These are phyloP conservation scores for Aspergillus wentii DNA, from an alignment of 495 filamentous ascomycete genomes.

Conservation along the genomic window DNA sequence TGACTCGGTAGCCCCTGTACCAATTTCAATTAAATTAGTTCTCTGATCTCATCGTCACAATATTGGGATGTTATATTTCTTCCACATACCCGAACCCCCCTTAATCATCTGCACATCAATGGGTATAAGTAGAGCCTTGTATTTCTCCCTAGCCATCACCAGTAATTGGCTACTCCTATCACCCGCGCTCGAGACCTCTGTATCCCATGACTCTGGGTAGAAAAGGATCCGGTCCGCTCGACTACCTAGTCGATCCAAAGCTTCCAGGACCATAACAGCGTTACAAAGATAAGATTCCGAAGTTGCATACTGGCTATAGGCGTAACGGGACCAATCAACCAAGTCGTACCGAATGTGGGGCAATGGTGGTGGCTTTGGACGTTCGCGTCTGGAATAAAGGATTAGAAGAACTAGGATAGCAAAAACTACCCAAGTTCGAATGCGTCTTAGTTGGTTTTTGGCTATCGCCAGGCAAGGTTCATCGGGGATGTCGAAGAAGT, in stretches of 20 bases:
- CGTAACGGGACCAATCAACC: conserved; percentile 58
- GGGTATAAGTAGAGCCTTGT: conserved; percentile 56
- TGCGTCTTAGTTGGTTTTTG: conserved; percentile 32
- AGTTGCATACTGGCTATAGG: conserved; percentile 71
- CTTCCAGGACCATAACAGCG: conserved; percentile 69
- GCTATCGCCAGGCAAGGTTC: conserved; percentile 25
- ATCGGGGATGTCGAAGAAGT: conserved; percentile 42
- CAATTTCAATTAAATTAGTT: neutral
- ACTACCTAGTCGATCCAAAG: conserved; percentile 53
- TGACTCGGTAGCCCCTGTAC: conserved; percentile 24
- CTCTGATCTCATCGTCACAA: neutral
- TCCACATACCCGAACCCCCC: conserved; percentile 32
- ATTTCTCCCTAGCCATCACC: conserved; percentile 53
- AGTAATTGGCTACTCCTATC: conserved; percentile 53
- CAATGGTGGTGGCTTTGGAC: conserved; percentile 17
- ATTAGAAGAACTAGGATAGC: conserved; percentile 26
- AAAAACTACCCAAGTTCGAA: conserved; percentile 34
- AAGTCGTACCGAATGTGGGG: conserved; percentile 35
- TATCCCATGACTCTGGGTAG: conserved; percentile 56
- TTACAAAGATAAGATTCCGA: conserved; percentile 68
- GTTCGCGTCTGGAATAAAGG: conserved; percentile 23
- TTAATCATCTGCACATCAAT: conserved; percentile 50
- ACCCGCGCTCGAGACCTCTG: conserved; percentile 27
- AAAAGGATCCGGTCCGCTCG: conserved; percentile 63
- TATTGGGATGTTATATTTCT: neutral